These are phyloP conservation scores for Wolfiporia cocos DNA, from an alignment of 1,284 basidiomycete species.

Conservation along the genomic window DNA sequence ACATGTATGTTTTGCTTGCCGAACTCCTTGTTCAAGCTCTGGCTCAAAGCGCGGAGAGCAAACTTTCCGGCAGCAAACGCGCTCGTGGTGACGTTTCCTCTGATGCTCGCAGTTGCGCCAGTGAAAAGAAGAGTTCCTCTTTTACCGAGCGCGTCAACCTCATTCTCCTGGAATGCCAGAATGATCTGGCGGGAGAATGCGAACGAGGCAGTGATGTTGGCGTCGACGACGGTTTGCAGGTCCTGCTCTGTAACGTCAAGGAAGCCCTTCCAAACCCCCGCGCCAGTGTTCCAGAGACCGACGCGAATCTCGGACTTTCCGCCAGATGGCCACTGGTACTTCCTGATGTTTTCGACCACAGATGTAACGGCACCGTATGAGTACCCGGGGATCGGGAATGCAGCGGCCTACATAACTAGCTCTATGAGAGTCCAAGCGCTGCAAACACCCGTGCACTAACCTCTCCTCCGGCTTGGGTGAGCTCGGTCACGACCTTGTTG, in stretches of 20 bases:
- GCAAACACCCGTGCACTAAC: conserved; percentile 36
- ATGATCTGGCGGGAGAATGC: conserved; percentile 65
- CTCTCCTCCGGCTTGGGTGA: conserved; percentile 53
- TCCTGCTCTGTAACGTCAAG: conserved; percentile 60
- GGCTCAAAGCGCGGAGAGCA: conserved; percentile 59
- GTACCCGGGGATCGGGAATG: conserved; percentile 58
- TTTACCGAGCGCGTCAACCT: conserved; percentile 37
- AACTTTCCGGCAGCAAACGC: conserved; percentile 68
- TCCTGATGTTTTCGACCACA: conserved; percentile 49
- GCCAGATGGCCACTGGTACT: conserved; percentile 35
- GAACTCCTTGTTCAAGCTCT: conserved; percentile 78
- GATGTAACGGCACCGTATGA: conserved; percentile 42
- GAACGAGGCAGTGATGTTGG: conserved; percentile 58
- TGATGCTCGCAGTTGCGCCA: conserved; percentile 63
- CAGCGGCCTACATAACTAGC: conserved; percentile 50
- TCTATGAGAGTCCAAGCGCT: no score
- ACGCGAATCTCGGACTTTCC: conserved; percentile 46
- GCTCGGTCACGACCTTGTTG: conserved; percentile 45
- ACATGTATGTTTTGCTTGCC: conserved; percentile 77
- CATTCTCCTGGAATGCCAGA: conserved; percentile 55
- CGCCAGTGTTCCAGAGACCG: conserved; percentile 61
- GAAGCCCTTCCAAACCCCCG: conserved; percentile 61
- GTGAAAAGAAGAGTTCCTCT: conserved; percentile 73
- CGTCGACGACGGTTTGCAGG: conserved; percentile 39
- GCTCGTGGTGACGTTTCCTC: conserved; percentile 62